Conservation (phyloP, 179 eudicot species). For the Patellifolia procumbens region DNA sequence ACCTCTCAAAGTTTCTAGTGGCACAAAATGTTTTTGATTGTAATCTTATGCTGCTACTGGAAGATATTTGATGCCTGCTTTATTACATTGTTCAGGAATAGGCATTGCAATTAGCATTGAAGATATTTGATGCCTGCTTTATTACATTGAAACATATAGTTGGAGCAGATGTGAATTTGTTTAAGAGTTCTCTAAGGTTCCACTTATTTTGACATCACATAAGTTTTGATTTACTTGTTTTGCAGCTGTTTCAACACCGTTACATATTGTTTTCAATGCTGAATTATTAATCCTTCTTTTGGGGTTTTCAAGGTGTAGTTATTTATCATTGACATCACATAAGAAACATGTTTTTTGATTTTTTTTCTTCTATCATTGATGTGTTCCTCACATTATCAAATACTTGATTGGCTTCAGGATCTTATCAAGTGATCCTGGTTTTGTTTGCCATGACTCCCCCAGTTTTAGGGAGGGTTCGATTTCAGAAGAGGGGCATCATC, state of each 20-base stretch:
- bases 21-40: not conserved
- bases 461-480: slow-evolving; percentile 24
- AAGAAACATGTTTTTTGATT: slow-evolving; percentile 3
- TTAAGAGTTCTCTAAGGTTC: not conserved
- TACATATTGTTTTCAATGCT: slow-evolving; percentile 47
- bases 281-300: slow-evolving; percentile 44
- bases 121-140: not conserved
- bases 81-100: not conserved
- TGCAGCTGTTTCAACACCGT: slow-evolving; percentile 47
- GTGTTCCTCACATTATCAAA: slow-evolving; percentile 1
- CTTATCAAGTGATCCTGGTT: slow-evolving; percentile 63
- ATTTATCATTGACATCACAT: not conserved
- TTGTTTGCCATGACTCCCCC: slow-evolving; percentile 37
- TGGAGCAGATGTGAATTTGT: not conserved
- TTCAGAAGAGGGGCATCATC: slow-evolving; percentile 32
- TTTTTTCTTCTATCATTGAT: not conserved
- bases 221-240: slow-evolving; percentile 6
- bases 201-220: not conserved
- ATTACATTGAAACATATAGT: not conserved
- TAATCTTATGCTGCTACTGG: not conserved
- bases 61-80: not conserved
- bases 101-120: too few species aligned
- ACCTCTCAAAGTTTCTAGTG: not conserved
- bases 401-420: slow-evolving; percentile 50
- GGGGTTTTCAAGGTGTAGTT: slow-evolving; percentile 54